Evolutionary conservation across 208 protist species (phyloP).

Genomic region (Vickermania ingenoplastis): DNA sequence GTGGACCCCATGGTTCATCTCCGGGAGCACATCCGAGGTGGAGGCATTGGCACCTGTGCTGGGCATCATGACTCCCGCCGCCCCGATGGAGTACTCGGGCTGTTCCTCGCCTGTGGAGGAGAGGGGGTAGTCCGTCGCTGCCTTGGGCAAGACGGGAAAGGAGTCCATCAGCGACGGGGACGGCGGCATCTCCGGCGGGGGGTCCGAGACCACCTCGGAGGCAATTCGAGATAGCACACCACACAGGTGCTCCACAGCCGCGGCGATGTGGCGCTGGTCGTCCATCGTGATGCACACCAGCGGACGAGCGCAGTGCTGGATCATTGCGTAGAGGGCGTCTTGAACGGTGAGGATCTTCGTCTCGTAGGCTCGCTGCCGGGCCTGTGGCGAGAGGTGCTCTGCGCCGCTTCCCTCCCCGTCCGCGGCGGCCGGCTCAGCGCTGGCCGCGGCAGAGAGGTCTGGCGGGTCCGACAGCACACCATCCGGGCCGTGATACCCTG

Average conservation of each 20-base stretch:
- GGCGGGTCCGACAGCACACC: neutral
- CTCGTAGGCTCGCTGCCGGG: neutral
- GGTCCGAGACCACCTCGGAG: neutral
- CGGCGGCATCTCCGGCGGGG: conserved; percentile 1
- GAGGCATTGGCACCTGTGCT: neutral
- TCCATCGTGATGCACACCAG: conserved; percentile 29
- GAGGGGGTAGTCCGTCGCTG: neutral
- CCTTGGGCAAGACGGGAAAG: neutral
- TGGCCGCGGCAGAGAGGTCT: conserved; percentile 1
- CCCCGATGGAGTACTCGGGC: neutral
- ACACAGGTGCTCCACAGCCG: conserved; percentile 12
- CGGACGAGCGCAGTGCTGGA: conserved; percentile 30
- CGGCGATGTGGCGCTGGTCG: conserved; percentile 20
- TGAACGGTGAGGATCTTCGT: conserved; percentile 1
- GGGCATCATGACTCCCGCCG: neutral
- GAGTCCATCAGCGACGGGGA: neutral
- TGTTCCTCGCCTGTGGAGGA: neutral
- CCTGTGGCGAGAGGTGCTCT: neutral
- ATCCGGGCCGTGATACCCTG: neutral
- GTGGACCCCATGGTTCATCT: neutral
- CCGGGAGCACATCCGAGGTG: neutral
- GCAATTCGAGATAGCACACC: conserved; percentile 1
- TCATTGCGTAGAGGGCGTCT: conserved; percentile 21
- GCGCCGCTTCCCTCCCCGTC: neutral
- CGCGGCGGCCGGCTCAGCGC: neutral